phyloP scores from a whole-genome alignment of 352 stramenopile species.

The Globisporangium nagaii region DNA sequence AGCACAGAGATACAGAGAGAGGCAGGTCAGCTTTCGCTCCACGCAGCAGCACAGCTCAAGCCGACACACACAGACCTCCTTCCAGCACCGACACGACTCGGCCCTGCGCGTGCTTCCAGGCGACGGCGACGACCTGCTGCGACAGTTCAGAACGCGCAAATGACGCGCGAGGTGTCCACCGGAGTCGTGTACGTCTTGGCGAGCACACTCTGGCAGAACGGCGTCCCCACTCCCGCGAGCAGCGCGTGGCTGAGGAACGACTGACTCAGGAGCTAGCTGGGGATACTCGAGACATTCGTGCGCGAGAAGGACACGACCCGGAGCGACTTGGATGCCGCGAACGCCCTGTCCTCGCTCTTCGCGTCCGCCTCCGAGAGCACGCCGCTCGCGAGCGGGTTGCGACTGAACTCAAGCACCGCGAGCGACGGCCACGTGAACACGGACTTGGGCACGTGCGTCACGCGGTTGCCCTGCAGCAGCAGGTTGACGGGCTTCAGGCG shows the following conservation, averaged over 20 bases:
- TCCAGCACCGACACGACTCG: slow-evolving; percentile 7
- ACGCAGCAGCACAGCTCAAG: too few relatives aligned
- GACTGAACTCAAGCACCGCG: neutral
- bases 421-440: neutral
- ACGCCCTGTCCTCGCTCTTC: neutral
- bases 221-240: neutral
- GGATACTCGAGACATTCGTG: neutral
- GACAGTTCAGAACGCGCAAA: neutral
- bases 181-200: neutral
- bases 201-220: neutral
- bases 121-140: slow-evolving; percentile 5
- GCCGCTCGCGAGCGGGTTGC: neutral
- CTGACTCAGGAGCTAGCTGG: neutral
- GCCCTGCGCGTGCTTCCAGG: slow-evolving; percentile 5
- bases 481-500: neutral
- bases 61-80: too few relatives aligned
- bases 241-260: neutral
- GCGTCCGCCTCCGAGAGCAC: neutral
- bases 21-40: too few relatives aligned
- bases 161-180: neutral
- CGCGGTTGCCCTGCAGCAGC: neutral
- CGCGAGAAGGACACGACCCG: neutral
- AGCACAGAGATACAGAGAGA: too few relatives aligned
- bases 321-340: neutral
- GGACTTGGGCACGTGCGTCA: neutral